Evolutionary conservation across 441 rosid species (phyloP).

Genomic region (Dalechampia spathulata): DNA sequence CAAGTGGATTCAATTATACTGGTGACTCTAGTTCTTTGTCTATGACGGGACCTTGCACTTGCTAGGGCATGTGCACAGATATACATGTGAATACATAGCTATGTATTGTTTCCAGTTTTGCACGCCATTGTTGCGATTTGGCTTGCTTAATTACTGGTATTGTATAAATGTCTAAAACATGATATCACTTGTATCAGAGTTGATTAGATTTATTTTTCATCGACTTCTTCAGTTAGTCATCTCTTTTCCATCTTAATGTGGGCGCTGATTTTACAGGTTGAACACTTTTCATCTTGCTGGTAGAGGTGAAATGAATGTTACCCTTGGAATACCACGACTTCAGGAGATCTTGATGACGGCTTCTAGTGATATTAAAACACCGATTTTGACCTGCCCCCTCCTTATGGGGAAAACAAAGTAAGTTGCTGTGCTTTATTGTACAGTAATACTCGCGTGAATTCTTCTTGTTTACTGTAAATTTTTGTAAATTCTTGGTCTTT

Average conservation of each 20-base stretch:
- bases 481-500: too few species aligned
- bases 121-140: neutral
- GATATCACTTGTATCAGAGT: too few species aligned
- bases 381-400: constrained; percentile 93
- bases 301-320: constrained; percentile 98
- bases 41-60: too few species aligned
- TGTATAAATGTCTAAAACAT: neutral
- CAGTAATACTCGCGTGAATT: too few species aligned
- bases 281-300: constrained; percentile 99
- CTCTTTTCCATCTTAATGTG: neutral
- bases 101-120: neutral
- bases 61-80: neutral
- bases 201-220: too few species aligned
- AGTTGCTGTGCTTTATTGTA: constrained; percentile 31
- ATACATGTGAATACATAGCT: too few species aligned
- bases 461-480: too few species aligned
- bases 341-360: constrained; percentile 98
- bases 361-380: constrained; percentile 72
- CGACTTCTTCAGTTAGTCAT: neutral
- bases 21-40: neutral
- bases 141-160: neutral
- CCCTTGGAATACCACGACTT: constrained; percentile 93
- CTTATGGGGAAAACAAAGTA: constrained; percentile 56
- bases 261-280: constrained; percentile 42
- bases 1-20: neutral